A percentile compares a stretch with the other conserved stretches of the same genome.
Evolutionary conservation across 768 basidiomycete genomes (phyloP).

Genomic region (Lyophyllum decastes): DNA sequence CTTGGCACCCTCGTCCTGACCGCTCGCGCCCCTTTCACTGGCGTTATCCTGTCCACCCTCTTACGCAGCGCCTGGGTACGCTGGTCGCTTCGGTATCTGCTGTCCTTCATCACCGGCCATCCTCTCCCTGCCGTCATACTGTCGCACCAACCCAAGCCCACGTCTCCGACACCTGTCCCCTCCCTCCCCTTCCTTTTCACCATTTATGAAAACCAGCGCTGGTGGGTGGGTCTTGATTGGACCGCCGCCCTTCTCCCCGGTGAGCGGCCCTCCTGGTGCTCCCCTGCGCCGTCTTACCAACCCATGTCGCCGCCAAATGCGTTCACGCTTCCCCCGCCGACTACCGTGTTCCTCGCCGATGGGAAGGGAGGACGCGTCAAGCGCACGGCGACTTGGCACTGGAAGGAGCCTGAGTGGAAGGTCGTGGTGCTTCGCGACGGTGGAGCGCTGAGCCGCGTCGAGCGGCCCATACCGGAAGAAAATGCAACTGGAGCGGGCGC

Average conservation of each 20-base stretch:
- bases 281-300: slow-evolving; percentile 40
- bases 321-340: slow-evolving; percentile 65
- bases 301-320: slow-evolving; percentile 71
- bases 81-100: slow-evolving; percentile 55
- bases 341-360: slow-evolving; percentile 55
- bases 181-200: slow-evolving; percentile 81
- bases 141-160: slow-evolving; percentile 33
- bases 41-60: slow-evolving; percentile 53
- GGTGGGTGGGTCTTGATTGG: slow-evolving; percentile 99
- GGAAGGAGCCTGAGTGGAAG: slow-evolving; percentile 92
- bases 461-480: slow-evolving; percentile 65
- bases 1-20: slow-evolving; percentile 44
- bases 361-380: slow-evolving; percentile 53
- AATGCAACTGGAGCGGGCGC: slow-evolving; percentile 18
- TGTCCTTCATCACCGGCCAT: slow-evolving; percentile 55
- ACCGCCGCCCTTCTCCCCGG: slow-evolving; percentile 88
- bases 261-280: slow-evolving; percentile 90
- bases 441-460: slow-evolving; percentile 52
- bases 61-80: slow-evolving; percentile 70
- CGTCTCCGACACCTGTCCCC: slow-evolving; percentile 34
- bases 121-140: slow-evolving; percentile 45
- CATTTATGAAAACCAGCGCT: slow-evolving; percentile 92
- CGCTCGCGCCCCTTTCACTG: slow-evolving; percentile 70
- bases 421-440: slow-evolving; percentile 67
- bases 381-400: slow-evolving; percentile 80